These are phyloP conservation scores for Nannochloris sp. DNA, from an alignment of 139 green algal species.

Conservation along the genomic window DNA sequence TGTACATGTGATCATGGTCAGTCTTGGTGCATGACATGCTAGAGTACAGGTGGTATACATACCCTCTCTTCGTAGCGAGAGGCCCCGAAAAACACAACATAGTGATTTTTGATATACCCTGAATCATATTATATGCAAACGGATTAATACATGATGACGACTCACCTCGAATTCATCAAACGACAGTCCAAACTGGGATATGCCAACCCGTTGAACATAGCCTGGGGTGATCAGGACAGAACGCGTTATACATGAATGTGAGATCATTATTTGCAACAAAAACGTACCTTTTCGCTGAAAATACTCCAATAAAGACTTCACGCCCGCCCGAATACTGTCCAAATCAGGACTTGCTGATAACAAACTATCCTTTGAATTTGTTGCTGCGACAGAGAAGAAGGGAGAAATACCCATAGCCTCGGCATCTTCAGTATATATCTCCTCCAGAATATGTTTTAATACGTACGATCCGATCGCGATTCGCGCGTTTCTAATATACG, in stretches of 20 bases:
- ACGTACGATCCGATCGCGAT: background rate
- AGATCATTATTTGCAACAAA: too few species aligned
- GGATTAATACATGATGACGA: too few species aligned
- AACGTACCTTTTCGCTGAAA: constrained; percentile 15
- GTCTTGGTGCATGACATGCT: too few species aligned
- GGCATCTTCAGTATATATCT: constrained; percentile 1
- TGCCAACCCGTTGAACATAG: background rate
- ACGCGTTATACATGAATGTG: background rate
- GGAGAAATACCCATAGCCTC: background rate
- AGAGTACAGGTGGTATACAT: background rate
- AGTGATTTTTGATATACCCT: constrained; percentile 9
- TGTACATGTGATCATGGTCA: background rate
- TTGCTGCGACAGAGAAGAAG: background rate
- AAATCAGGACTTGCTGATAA: constrained; percentile 16
- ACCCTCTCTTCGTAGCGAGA: constrained; percentile 24
- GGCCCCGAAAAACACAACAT: constrained; percentile 21
- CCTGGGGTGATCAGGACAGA: background rate
- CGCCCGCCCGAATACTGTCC: constrained; percentile 9
- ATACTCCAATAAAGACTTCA: constrained; percentile 11
- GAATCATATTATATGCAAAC: background rate
- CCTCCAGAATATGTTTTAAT: constrained; percentile 8
- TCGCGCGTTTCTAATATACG: constrained; percentile 8
- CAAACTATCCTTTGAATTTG: constrained; percentile 2
- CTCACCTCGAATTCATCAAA: constrained; percentile 25
- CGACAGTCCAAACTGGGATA: constrained; percentile 20